Evolutionary conservation across 2,329 filamentous ascomycete species (phyloP), one percentile per base, ranked within the genome.

Genomic region (Microsporum ferrugineum): DNA sequence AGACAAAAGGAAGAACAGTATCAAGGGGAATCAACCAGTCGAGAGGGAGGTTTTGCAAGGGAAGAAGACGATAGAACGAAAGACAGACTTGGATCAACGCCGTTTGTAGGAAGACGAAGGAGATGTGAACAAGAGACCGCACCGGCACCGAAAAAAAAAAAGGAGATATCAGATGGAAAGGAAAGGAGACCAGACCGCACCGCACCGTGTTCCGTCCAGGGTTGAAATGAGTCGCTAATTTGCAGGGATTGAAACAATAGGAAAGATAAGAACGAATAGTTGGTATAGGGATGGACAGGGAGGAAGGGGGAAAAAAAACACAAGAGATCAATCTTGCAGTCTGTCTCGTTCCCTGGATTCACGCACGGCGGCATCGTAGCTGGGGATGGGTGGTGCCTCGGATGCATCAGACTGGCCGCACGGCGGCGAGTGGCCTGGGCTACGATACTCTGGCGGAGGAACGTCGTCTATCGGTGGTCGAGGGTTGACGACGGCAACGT

Each of bases 331-430:
- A 14, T 33, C 31, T 27, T 34, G 23, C 5, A 14, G 31, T 10
- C 55, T 47, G n/a, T 59, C 55, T 38, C 34, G 23, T 17, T 55
- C 73, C 57, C 29, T n/a, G 31, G 27, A 31, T 12, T 55, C 29
- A 36, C 74, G 74, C 61, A 91, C 79, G 1, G 88, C 89, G 63
- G 89, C 88, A 71, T 85, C 88, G 71, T 95, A 95, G 68, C 84
- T 91, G 1, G 89, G 89, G 65, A 94, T 91, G 0, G 89, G 88
- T 29, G 88, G 87, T 74, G 65, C 79, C 69, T 70, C 70, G 1
- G 83, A 83, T 53, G 51, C 34, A 41, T 5, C 27, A 12, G 38
- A 8, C 34, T 36, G 8, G 34, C 64, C 55, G 59, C 71, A 72
- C 51, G 73, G 73, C 5, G 71, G 72, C 31, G 67, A 67, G 14